Evolutionary conservation across 805 yeast genomes (phyloP).

Genomic region (Geotrichum ghanense): DNA sequence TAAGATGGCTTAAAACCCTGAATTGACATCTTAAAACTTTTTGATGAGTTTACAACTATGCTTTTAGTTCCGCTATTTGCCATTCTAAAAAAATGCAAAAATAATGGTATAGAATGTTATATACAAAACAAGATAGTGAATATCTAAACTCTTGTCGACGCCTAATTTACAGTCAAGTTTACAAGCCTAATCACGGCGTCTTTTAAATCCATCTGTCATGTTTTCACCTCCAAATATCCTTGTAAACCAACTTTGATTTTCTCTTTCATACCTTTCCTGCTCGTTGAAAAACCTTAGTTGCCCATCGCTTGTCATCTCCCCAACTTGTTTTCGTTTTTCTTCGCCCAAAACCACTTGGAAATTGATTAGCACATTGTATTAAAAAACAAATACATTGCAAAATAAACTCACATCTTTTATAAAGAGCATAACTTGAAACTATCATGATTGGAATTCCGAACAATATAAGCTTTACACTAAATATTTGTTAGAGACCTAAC

Average conservation of each 20-base stretch:
- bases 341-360: conserved; percentile 30
- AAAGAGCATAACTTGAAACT: conserved; percentile 20
- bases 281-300: conserved; percentile 33
- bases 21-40: too few relatives aligned
- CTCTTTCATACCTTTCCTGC: conserved; percentile 30
- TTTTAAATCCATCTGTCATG: background rate
- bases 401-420: conserved; percentile 15
- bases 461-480: conserved; percentile 21
- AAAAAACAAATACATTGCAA: conserved; percentile 1
- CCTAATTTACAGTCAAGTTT: too few relatives aligned
- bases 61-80: too few relatives aligned
- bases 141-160: too few relatives aligned
- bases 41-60: too few relatives aligned
- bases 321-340: conserved; percentile 34
- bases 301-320: conserved; percentile 36
- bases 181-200: background rate
- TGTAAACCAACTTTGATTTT: conserved; percentile 30
- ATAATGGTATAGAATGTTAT: too few relatives aligned
- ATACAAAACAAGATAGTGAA: too few relatives aligned
- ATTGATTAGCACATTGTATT: background rate
- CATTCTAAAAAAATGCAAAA: too few relatives aligned
- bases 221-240: conserved; percentile 33
- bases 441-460: conserved; percentile 22
- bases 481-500: background rate
- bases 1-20: too few relatives aligned